Base-by-base conservation (phyloP, 176 grass and related monocot genomes). In the Stipa capillata region DNA sequence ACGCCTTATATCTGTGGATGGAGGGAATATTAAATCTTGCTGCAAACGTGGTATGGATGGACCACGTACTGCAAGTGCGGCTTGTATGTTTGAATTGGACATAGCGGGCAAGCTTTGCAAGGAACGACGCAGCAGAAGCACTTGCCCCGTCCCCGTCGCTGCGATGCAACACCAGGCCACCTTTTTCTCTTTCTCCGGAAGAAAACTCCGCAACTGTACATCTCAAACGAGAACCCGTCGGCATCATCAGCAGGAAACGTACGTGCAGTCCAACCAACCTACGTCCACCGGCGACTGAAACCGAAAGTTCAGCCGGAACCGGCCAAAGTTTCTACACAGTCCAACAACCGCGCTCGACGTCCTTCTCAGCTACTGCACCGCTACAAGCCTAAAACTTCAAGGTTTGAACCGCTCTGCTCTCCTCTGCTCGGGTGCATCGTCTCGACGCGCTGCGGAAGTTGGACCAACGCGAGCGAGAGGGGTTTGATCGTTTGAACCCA, bases 311-410 rank as follows among this genome's bases (percentile, higher is more conserved):
- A 36, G 73, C 29, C 23, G 28, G 74, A 84, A 33, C 8, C 10
- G 75, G 76, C 51, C 76, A 80, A 80, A 61, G 33, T 8, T 80
- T 52, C 50, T 58, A 58, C 74, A 17, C 69, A n/a, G 60, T 36
- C 81, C 68, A 42, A 73, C 76, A n/a, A 20, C 40, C 5, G 41
- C 0, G n/a, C n/a, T n/a, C n/a, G 12, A 17, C 79, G 44, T 77
- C 64, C 9, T 39, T 33, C 57, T 79, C 79, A 48, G 4, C n/a
- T n/a, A n/a, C n/a, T n/a, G n/a, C n/a, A n/a, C n/a, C n/a, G n/a
- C n/a, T n/a, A n/a, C n/a, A n/a, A n/a, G n/a, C n/a, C n/a, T n/a
- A n/a, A n/a, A n/a, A n/a, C n/a, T n/a, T n/a, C n/a, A n/a, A n/a
- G n/a, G n/a, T n/a, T n/a, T n/a, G n/a, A n/a, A n/a, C n/a, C n/a